A percentile compares a stretch with the other conserved stretches of the same genome.
Conservation (phyloP, 148 eudicot genomes). For the Polygonum aviculare region DNA sequence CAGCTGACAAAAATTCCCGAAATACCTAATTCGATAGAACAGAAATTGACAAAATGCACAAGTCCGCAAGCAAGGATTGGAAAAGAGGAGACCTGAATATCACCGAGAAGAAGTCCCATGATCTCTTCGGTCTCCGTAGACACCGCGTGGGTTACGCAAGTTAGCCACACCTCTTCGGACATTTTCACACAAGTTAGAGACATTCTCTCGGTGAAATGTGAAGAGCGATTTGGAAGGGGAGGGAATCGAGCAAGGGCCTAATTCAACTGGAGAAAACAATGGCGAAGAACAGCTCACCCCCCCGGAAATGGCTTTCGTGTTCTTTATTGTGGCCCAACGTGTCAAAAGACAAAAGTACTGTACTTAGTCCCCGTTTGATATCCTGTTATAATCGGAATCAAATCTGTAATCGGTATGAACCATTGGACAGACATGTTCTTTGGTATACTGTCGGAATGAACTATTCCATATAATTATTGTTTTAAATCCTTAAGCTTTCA, state of each 20-base stretch:
- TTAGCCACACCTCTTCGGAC: slow-evolving; percentile 93
- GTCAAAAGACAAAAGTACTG: no score
- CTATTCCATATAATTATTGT: no score
- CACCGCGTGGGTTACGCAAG: slow-evolving; percentile 86
- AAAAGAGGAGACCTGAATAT: slow-evolving; percentile 56
- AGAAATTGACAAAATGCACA: not conserved
- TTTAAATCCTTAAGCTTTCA: no score
- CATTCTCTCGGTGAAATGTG: slow-evolving; percentile 16
- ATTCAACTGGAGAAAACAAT: not conserved
- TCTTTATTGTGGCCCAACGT: not conserved
- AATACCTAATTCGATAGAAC: not conserved
- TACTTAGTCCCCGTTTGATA: no score
- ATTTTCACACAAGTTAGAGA: slow-evolving; percentile 65
- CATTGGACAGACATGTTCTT: no score
- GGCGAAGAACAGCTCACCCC: not conserved
- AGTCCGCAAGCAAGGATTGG: not conserved
- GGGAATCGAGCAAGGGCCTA: not conserved
- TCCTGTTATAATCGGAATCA: no score
- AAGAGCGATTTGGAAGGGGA: not conserved
- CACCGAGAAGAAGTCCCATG: slow-evolving; percentile 99
- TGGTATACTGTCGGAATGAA: no score
- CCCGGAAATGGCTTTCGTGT: not conserved
- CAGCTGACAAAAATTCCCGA: not conserved
- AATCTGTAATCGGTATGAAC: no score
- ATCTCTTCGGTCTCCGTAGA: slow-evolving; percentile 97